Percentiles rank a stretch among this genome's conserved stretches.
Evolutionary conservation across 768 basidiomycete species (phyloP).

Genomic region (Collybia nuda): DNA sequence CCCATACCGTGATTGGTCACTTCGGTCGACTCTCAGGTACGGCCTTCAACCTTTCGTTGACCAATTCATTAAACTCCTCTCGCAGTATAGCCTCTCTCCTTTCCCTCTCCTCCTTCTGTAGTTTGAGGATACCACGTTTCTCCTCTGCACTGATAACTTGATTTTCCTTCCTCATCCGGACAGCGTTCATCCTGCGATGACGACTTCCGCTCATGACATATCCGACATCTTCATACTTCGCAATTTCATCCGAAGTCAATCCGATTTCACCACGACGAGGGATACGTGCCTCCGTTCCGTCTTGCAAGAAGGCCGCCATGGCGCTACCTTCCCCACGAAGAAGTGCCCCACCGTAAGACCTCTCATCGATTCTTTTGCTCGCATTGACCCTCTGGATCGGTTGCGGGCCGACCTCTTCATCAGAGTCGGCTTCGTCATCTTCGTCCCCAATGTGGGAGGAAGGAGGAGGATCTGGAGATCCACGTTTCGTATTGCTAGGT

Average conservation of each 20-base stretch:
- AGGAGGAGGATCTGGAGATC: slow-evolving; percentile 15
- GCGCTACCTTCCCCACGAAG: slow-evolving; percentile 95
- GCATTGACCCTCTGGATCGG: slow-evolving; percentile 47
- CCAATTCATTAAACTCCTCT: slow-evolving; percentile 86
- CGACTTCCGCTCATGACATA: slow-evolving; percentile 98
- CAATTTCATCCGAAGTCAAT: slow-evolving; percentile 84
- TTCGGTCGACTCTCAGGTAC: slow-evolving; percentile 7
- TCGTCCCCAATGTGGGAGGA: slow-evolving; percentile 12
- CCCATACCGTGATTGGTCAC: neutral
- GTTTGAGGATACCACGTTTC: slow-evolving; percentile 91
- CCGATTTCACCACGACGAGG: slow-evolving; percentile 99
- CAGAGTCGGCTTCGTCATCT: slow-evolving; percentile 43
- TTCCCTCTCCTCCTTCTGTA: slow-evolving; percentile 92
- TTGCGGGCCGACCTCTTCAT: slow-evolving; percentile 79
- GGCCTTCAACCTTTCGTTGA: slow-evolving; percentile 71
- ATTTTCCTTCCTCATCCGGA: slow-evolving; percentile 98
- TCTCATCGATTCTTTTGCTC: slow-evolving; percentile 62
- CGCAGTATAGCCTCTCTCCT: slow-evolving; percentile 87
- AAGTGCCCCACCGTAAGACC: slow-evolving; percentile 86
- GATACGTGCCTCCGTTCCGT: slow-evolving; percentile 81
- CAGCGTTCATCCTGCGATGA: slow-evolving; percentile 97
- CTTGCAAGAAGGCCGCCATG: slow-evolving; percentile 95
- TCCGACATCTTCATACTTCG: slow-evolving; percentile 81
- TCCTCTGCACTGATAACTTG: slow-evolving; percentile 99
- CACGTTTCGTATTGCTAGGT: slow-evolving; percentile 8